phyloP scores from a whole-genome alignment of 495 filamentous ascomycete genomes.

The Podospora pseudoanserina region DNA sequence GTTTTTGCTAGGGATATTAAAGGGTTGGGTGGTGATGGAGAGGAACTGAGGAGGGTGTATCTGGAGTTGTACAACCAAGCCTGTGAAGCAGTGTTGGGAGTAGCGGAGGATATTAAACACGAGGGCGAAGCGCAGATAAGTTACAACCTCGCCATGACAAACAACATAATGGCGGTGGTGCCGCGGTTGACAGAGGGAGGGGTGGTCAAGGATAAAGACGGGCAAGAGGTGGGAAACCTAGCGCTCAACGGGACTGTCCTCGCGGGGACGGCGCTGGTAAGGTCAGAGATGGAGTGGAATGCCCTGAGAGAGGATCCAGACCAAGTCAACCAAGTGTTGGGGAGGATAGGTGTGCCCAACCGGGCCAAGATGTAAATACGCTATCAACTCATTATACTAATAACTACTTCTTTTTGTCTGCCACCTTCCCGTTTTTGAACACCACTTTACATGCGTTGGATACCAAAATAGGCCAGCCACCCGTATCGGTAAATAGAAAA shows the following conservation, averaged over 20 bases:
- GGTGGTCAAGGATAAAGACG: slow-evolving; percentile 21
- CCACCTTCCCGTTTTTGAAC: neutral
- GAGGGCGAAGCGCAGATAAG: slow-evolving; percentile 58
- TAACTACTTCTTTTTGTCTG: neutral
- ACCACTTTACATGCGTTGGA: neutral
- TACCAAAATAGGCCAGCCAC: neutral
- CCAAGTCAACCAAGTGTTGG: slow-evolving; percentile 52
- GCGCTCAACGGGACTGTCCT: slow-evolving; percentile 75
- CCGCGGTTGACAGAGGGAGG: slow-evolving; percentile 54
- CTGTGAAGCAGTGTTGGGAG: slow-evolving; percentile 26
- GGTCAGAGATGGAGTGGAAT: slow-evolving; percentile 68
- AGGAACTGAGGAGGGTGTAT: slow-evolving; percentile 33
- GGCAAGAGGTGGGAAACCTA: slow-evolving; percentile 53
- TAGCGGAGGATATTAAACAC: slow-evolving; percentile 6
- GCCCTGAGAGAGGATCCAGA: slow-evolving; percentile 49
- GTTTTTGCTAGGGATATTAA: slow-evolving; percentile 20
- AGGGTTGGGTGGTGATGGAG: slow-evolving; percentile 8
- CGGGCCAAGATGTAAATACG: neutral
- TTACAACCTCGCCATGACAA: slow-evolving; percentile 79
- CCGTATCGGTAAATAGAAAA: neutral
- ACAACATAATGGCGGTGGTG: slow-evolving; percentile 61
- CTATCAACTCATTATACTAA: neutral
- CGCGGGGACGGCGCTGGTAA: slow-evolving; percentile 79
- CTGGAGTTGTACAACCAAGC: slow-evolving; percentile 54
- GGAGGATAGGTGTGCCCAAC: slow-evolving; percentile 56